These are phyloP conservation scores for Magnolia officinalis DNA, from an alignment of 164 flowering plant species.

Conservation along the genomic window DNA sequence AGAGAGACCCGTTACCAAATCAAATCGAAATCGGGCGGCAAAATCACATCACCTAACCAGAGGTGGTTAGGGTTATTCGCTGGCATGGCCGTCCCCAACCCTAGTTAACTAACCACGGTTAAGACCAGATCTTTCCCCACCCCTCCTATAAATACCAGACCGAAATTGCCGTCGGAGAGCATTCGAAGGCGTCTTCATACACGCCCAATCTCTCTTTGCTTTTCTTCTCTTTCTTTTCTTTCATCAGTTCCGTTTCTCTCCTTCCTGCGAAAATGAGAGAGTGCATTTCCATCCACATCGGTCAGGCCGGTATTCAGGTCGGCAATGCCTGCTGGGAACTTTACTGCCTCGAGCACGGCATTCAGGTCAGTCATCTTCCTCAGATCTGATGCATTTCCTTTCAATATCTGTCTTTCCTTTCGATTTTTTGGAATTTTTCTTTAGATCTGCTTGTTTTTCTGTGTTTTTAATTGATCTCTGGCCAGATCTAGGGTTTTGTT, in stretches of 20 bases:
- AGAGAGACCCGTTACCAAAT: background rate
- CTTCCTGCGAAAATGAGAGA: conserved; percentile 42
- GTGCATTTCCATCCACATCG: conserved; percentile 60
- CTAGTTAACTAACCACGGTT: conserved; percentile 29
- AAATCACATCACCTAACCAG: background rate
- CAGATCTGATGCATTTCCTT: conserved; percentile 1
- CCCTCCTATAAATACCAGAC: conserved; percentile 7
- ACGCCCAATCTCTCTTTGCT: conserved; percentile 18
- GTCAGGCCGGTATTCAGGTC: conserved; percentile 57
- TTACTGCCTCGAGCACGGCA: conserved; percentile 51
- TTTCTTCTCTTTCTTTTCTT: background rate
- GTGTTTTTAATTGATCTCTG: background rate
- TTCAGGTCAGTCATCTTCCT: conserved; percentile 29
- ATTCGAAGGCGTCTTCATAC: conserved; percentile 42
- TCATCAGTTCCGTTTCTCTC: background rate
- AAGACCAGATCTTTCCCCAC: conserved; percentile 8
- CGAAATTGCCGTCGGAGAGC: background rate
- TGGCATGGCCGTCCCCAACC: conserved; percentile 15
- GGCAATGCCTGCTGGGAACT: conserved; percentile 51
- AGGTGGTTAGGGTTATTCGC: conserved; percentile 11
- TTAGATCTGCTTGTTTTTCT: background rate
- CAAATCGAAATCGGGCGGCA: conserved; percentile 12
- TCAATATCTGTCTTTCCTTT: background rate
- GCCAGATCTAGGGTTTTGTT: background rate
- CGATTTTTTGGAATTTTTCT: background rate